Evolutionary conservation across 441 rosid species (phyloP).

Genomic region (Rhodomyrtus psidioides): DNA sequence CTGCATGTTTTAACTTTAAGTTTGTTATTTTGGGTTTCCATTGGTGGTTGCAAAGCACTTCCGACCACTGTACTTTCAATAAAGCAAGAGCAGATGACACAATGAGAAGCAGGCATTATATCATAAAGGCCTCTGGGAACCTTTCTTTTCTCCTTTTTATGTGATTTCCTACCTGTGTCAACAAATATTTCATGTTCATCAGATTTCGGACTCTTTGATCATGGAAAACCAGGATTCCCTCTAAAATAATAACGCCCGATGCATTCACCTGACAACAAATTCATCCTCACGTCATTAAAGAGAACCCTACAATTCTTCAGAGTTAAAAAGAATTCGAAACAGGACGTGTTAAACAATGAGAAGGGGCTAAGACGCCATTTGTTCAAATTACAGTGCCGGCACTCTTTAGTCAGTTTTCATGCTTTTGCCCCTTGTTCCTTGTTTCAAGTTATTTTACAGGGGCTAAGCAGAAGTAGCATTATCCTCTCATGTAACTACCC

Average conservation of each 20-base stretch:
- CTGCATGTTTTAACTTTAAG: not conserved
- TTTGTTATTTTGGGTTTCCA: not conserved
- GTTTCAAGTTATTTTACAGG: not conserved
- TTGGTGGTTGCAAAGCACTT: not conserved
- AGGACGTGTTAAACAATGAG: not conserved
- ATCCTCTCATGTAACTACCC: not conserved
- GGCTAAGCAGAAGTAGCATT: not conserved
- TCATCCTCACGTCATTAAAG: not conserved
- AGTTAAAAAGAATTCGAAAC: not conserved
- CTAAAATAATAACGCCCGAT: conserved; percentile 93
- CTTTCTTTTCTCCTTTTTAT: not conserved
- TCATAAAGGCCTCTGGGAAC: not conserved
- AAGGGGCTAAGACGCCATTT: too few relatives aligned
- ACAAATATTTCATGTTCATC: conserved; percentile 96
- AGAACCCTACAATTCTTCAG: not conserved
- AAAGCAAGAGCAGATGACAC: not conserved
- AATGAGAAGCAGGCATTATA: not conserved
- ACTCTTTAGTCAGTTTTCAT: not conserved
- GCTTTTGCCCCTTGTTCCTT: not conserved
- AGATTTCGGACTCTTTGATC: conserved; percentile 79
- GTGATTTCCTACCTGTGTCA: conserved; percentile 58
- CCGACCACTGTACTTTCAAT: not conserved
- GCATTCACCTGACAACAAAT: conserved; percentile 67
- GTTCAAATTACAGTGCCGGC: too few relatives aligned
- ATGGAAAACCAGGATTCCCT: conserved; percentile 93